Evolutionary conservation across 2,329 filamentous ascomycete species (phyloP), one percentile per base, ranked within the genome.

Genomic region (Colletotrichum gigasporum): DNA sequence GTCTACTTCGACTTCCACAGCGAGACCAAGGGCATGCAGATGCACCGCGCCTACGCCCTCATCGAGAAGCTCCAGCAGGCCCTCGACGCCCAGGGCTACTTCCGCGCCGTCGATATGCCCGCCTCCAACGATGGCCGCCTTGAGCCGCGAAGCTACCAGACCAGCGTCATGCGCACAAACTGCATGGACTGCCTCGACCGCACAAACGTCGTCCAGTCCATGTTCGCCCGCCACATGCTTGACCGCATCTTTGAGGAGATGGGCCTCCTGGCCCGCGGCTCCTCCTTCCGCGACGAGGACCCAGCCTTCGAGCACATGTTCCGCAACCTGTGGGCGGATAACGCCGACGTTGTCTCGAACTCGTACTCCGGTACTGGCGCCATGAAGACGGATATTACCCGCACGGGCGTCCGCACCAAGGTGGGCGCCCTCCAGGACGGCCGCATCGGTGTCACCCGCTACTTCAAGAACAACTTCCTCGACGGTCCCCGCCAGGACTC

Each of bases 161-260:
- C 89, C 1, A 94, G 92, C 66, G 94, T 98, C 14, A 94, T 99
- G 68, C 90, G 96, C 56, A 97, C 96, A 37, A 99, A 99, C 77
- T 99, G 96, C 81, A 99, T 99, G 96, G 96, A 99, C 79, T 99
- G 96, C 70, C 87, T 99, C 12, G 96, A 99, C 78, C 91, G 96
- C 55, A 99, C 96, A 55, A 99, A 99, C 72, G 94, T 99, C 6
- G 93, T 99, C 3, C 96, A 99, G 79, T 97, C 93, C 76, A 97
- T 98, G 91, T 87, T 99, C 63, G 96, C 92, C 9, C 91, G 95
- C 53, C 94, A 90, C 87, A 92, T 93, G 12, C 83, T 99, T 39
- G 94, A 94, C 66, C 90, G 94, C 68, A 96, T 97, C 82, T 88
- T 99, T 61, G 87, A 90, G 67, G 95, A 98, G 71, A 81, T 93